Base-by-base conservation (phyloP, 2,329 filamentous ascomycete genomes). In the Nothomitra cinnamomea region DNA sequence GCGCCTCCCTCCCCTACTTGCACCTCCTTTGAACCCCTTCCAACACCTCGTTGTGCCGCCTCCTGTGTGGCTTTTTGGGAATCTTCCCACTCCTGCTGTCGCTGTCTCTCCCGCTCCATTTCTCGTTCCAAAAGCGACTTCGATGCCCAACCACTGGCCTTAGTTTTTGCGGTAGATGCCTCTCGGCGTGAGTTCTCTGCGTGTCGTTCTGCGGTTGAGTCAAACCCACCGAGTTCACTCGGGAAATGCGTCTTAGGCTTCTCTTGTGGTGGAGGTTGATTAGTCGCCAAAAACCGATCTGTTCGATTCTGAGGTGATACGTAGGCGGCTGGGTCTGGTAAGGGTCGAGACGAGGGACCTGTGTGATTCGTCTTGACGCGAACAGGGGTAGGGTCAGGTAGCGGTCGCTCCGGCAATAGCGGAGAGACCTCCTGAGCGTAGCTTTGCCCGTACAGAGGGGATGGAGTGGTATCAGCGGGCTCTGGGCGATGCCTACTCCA, bases 71-170 rank as follows among this genome's bases (percentile, higher is more conserved):
- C 78, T 61, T 79, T 72, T 66, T 90, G 86, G 1, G 79, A 72
- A 57, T 85, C 79, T 65, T 92, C 85, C 86, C 86, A 89, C 64
- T 89, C 85, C 54, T 74, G 75, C 67, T 89, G 85, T 13, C 84
- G 73, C 68, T 87, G 78, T 7, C 85, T 74, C 66, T 89, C 85
- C 63, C 83, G 72, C 65, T 89, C 84, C 82, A 88, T 87, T 66
- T 89, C 85, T 25, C 82, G 78, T 67, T 88, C 85, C 1, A 88
- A 74, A 8, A 88, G 72, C 0, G 80, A 84, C 69, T 83, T 85
- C 58, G 75, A 75, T 1, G 79, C 79, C 76, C 75, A 79, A 0
- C 77, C 79, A 25, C 71, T 75, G 1, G 79, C 76, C 63, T 79
- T 80, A 19, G 79, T 82, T 63, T 77, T 74, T 50, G 69, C 66